Conservation (phyloP, 345 rosid species). For the Raphanus raphanistrum region DNA sequence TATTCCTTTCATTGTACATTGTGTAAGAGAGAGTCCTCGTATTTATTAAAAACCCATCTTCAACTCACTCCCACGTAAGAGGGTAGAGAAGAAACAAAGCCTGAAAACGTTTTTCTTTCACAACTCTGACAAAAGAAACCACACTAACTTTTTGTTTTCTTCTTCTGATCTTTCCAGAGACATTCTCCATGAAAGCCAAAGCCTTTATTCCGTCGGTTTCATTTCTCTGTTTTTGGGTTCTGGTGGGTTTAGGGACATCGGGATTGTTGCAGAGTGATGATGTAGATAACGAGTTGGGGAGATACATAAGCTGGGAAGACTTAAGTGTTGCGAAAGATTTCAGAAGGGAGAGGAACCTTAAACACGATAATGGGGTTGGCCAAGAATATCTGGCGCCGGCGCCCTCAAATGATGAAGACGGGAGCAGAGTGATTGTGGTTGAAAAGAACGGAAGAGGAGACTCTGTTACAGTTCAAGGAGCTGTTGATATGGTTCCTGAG, state of each 20-base stretch:
- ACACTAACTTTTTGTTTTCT: not conserved
- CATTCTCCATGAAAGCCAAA: constrained; percentile 32
- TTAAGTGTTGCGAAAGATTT: constrained; percentile 40
- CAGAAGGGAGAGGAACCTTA: not conserved
- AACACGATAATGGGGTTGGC: constrained; percentile 16
- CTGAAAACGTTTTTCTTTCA: constrained; percentile 25
- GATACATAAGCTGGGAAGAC: constrained; percentile 75
- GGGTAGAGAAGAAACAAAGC: constrained; percentile 2
- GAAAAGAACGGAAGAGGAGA: constrained; percentile 66
- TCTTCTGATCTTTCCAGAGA: constrained; percentile 8
- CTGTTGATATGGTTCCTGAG: constrained; percentile 71
- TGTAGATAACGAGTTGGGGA: constrained; percentile 15
- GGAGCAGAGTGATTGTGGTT: constrained; percentile 58
- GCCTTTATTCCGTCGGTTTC: constrained; percentile 14
- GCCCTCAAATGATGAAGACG: constrained; percentile 20
- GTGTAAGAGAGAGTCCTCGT: constrained; percentile 36
- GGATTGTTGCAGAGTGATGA: not conserved
- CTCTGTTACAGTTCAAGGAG: constrained; percentile 83
- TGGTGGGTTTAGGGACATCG: constrained; percentile 10
- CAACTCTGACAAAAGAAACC: constrained; percentile 11
- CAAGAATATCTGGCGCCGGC: not conserved
- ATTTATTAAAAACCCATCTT: constrained; percentile 52
- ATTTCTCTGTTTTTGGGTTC: constrained; percentile 26
- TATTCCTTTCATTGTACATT: not conserved
- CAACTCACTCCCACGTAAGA: constrained; percentile 13